Evolutionary conservation across 495 filamentous ascomycete genomes (phyloP).

Genomic region (Lophiotrema nucula): DNA sequence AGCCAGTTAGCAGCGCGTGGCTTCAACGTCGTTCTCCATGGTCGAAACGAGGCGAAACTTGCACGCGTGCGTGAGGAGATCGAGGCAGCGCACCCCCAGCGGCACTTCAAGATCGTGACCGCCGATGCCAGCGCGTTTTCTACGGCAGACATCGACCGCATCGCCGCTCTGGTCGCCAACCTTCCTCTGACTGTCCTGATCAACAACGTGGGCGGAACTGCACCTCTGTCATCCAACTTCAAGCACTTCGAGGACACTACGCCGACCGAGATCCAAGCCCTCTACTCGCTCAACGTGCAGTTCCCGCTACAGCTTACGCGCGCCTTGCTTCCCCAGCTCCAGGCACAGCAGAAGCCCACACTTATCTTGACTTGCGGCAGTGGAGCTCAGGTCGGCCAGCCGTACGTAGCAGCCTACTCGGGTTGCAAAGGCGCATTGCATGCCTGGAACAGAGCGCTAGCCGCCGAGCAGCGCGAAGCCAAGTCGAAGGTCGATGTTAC

Average conservation of each 20-base stretch:
- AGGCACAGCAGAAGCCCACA: constrained; percentile 29
- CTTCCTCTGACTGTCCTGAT: constrained; percentile 46
- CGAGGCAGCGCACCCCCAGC: constrained; percentile 36
- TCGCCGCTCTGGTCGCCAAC: constrained; percentile 27
- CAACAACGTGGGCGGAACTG: constrained; percentile 51
- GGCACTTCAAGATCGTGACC: constrained; percentile 35
- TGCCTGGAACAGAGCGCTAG: constrained; percentile 7
- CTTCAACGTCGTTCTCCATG: constrained; percentile 60
- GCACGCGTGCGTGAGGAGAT: constrained; percentile 37
- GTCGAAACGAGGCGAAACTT: constrained; percentile 52
- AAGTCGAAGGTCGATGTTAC: background rate
- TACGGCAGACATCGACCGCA: constrained; percentile 20
- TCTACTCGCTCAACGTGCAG: constrained; percentile 31
- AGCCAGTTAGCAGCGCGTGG: constrained; percentile 38
- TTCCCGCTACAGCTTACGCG: constrained; percentile 47
- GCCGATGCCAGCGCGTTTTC: constrained; percentile 39
- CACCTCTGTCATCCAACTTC: constrained; percentile 16
- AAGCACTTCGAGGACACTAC: constrained; percentile 31
- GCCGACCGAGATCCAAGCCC: constrained; percentile 22
- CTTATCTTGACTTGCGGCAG: constrained; percentile 50
- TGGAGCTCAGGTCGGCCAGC: constrained; percentile 38
- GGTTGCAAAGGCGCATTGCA: constrained; percentile 39
- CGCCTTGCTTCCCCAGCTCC: constrained; percentile 39
- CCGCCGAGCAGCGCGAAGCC: background rate
- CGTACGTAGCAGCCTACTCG: constrained; percentile 43